phyloP scores from a whole-genome alignment of 2,329 filamentous ascomycete species.

The Claviceps sp. region DNA sequence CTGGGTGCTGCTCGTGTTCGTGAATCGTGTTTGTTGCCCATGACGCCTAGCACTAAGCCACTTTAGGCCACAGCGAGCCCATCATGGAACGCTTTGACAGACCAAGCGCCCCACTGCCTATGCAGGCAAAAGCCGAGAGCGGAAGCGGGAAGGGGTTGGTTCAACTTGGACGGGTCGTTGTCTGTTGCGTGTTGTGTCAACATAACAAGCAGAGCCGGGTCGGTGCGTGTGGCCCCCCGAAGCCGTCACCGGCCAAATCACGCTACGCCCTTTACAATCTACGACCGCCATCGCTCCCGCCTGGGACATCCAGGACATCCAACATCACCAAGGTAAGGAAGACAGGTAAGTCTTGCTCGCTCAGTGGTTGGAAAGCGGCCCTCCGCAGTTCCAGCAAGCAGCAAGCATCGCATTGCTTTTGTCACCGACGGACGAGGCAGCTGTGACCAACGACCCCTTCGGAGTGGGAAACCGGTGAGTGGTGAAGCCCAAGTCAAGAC shows the following conservation, averaged over 20 bases:
- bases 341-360: constrained; percentile 9
- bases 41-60: too few relatives aligned
- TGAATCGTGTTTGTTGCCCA: too few relatives aligned
- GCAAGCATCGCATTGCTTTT: neutral
- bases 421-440: neutral
- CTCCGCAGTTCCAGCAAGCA: constrained; percentile 3
- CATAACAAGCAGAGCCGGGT: neutral
- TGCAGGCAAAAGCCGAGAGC: too few relatives aligned
- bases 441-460: neutral
- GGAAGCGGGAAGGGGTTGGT: too few relatives aligned
- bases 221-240: neutral
- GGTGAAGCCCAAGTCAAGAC: neutral
- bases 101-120: too few relatives aligned
- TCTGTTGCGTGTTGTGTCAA: too few relatives aligned
- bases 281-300: constrained; percentile 1
- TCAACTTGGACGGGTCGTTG: too few relatives aligned
- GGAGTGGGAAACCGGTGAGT: constrained; percentile 3
- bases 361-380: constrained; percentile 3
- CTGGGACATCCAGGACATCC: constrained; percentile 4
- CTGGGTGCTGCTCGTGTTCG: too few relatives aligned
- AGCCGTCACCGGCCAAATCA: constrained; percentile 2
- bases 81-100: too few relatives aligned
- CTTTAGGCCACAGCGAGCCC: too few relatives aligned
- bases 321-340: constrained; percentile 7
- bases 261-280: neutral